Base-by-base conservation (phyloP, 805 yeast genomes). In the Hanseniaspora vineae region DNA sequence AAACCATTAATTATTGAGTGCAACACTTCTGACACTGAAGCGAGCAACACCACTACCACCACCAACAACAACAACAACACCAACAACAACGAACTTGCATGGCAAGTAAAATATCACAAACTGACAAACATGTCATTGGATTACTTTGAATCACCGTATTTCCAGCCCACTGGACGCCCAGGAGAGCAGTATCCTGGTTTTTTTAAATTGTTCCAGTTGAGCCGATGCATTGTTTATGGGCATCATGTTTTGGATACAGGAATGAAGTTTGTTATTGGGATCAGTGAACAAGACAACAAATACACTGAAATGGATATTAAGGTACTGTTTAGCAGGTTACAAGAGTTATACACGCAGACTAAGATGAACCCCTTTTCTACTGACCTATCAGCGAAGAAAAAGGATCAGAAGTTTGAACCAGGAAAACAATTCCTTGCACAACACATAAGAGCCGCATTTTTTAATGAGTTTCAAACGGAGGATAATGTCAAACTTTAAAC, bases 111-210 rank as follows among this genome's bases (percentile, higher is more conserved):
- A 46, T 63, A 52, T 49, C 61, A 62, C 45, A 60, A 60, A 5
- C 52, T 61, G 20, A 60, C 65, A 1, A 63, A 63, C 48, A 56
- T 60, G 29, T 56, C 67, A 1, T 32, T 62, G 35, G 67, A 63
- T 42, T 62, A 61, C 44, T 62, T 63, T 43, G 60, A 56, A 12
- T 59, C 62, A 51, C 50, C 51, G 32, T 49, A 58, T 39, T 57
- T 55, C 31, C 53, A 56, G 10, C 58, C 59, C 61, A 42, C 49
- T 12, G 46, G 55, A 19, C 29, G 52, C 19, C 40, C 6, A 10
- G 19, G 17, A 4, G 56, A 56, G 31, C 42, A 50, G 2, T 43
- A 51, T n/a, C 50, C 50, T 2, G 49, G 50, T 2, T 50, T 59
- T 9, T 57, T 56, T 31, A 45, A 48, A 20, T 45, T 63, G 31